Conservation (phyloP, 1,284 basidiomycete species). For the Cryptococcus neoformans region DNA sequence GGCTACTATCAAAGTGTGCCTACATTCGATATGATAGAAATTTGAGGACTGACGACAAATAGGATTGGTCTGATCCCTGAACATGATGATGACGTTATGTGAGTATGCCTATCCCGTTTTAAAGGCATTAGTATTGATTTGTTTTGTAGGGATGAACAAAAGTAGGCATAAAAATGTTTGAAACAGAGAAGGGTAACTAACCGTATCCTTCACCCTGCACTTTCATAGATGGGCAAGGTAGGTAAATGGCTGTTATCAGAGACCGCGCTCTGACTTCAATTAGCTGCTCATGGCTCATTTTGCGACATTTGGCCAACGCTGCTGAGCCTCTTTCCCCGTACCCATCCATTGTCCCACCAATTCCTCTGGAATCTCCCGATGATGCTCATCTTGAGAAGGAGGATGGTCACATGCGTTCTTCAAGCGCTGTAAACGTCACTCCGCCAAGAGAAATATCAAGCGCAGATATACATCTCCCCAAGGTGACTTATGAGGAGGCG, state of each 20-base stretch:
- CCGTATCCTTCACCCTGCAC: not conserved
- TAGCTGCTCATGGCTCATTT: slow-evolving; percentile 37
- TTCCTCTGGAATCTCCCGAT: not conserved
- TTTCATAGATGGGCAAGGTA: slow-evolving; percentile 26
- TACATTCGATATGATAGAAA: not conserved
- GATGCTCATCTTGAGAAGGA: not conserved
- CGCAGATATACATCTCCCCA: slow-evolving; percentile 33
- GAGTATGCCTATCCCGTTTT: slow-evolving; percentile 4
- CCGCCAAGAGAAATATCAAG: slow-evolving; percentile 14
- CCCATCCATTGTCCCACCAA: not conserved
- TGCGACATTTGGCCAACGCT: slow-evolving; percentile 35
- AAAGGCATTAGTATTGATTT: not conserved
- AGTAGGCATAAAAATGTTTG: slow-evolving; percentile 56
- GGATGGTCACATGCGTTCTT: slow-evolving; percentile 1
- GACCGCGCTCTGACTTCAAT: not conserved
- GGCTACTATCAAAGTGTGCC: slow-evolving; percentile 59
- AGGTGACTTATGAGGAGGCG: slow-evolving; percentile 45
- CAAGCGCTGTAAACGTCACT: slow-evolving; percentile 15
- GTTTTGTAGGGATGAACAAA: slow-evolving; percentile 56
- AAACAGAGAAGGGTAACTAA: not conserved
- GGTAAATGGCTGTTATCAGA: not conserved
- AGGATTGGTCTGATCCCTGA: slow-evolving; percentile 64
- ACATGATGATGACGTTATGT: slow-evolving; percentile 81
- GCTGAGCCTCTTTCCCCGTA: slow-evolving; percentile 10
- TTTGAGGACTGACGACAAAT: slow-evolving; percentile 5